Evolutionary conservation across 2,329 filamentous ascomycete species (phyloP), one percentile per base, ranked within the genome.

Genomic region (Colletotrichum acutatum): DNA sequence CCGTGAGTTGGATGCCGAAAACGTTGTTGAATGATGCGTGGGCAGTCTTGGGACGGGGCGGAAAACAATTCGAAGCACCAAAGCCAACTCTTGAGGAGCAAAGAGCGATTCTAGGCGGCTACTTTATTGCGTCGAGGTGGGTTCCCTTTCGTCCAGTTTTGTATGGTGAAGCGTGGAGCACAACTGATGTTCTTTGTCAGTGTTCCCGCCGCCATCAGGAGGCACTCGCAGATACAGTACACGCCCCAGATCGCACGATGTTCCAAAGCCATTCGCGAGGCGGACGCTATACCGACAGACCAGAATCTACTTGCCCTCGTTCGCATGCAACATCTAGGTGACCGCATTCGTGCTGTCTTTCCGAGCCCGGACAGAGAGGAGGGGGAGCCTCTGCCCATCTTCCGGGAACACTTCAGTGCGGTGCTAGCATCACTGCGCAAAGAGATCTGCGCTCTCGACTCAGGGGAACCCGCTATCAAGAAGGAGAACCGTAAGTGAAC

Each of bases 81-180:
- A 63, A 71, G 1, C 83, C 82, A 16, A 79, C 79, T 3, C 68
- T 79, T 0, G 79, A 82, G 0, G 84, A 86, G 42, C 83, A 83
- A 74, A 81, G 85, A 0, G 80, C 84, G 0, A 76, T 83, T 3
- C 74, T 86, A 0, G 85, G 84, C 0, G 79, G 80, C 62, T 86
- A 83, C 53, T 84, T 84, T 28, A 62, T 83, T 2, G 78, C 80
- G 6, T 82, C 80, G 0, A 59, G 83, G 82, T 82, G 76, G 49
- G 79, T 28, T 26, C 4, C 4, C 37, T 26, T 11, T 1, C 22
- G 8, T 1, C 2, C 5, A 14, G 24, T 7, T 9, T n/a, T 5
- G 9, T 0, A 7, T 49, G 22, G 42, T 19, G 19, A 49, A 49
- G 19, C 8, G 42, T 49, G 1, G 19, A 22, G 7, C 2, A 8